Conservation (phyloP, 805 yeast species). For the Kodamaea hsintzibuensis region DNA sequence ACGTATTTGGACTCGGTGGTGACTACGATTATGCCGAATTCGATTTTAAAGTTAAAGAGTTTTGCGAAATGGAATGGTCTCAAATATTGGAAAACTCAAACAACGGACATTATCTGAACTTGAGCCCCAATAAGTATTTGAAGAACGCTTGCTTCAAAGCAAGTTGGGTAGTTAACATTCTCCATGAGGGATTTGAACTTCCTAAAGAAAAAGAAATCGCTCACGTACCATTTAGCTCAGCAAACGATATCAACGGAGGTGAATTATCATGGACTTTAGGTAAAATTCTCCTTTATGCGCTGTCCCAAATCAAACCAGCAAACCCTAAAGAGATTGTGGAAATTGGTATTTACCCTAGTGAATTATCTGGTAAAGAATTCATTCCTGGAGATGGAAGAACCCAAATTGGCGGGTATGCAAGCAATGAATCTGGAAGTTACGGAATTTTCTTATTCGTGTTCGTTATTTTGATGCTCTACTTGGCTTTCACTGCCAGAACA, state of each 20-base stretch:
- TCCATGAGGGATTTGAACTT: constrained; percentile 90
- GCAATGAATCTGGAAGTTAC: constrained; percentile 10
- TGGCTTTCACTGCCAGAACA: not conserved
- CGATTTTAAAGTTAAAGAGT: constrained; percentile 62
- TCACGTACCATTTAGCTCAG: constrained; percentile 75
- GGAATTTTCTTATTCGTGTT: constrained; percentile 16
- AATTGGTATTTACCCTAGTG: constrained; percentile 46
- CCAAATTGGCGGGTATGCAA: constrained; percentile 19
- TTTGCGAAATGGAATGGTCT: constrained; percentile 78
- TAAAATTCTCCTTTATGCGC: constrained; percentile 77
- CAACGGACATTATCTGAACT: constrained; percentile 58
- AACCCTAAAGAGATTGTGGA: constrained; percentile 14
- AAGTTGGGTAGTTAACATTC: constrained; percentile 84
- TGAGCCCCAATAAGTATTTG: constrained; percentile 53
- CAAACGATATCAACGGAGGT: constrained; percentile 74
- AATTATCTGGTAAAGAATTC: constrained; percentile 31
- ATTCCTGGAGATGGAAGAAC: constrained; percentile 30
- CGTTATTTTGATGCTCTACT: constrained; percentile 17
- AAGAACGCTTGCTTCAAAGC: constrained; percentile 90
- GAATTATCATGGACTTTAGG: constrained; percentile 97
- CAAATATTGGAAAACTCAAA: constrained; percentile 48
- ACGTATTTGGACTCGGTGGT: constrained; percentile 85
- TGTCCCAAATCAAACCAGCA: constrained; percentile 54
- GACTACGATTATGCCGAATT: constrained; percentile 76
- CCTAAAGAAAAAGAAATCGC: constrained; percentile 52